Evolutionary conservation across 2,329 filamentous ascomycete species (phyloP).

Genomic region (Zalaria sp.): DNA sequence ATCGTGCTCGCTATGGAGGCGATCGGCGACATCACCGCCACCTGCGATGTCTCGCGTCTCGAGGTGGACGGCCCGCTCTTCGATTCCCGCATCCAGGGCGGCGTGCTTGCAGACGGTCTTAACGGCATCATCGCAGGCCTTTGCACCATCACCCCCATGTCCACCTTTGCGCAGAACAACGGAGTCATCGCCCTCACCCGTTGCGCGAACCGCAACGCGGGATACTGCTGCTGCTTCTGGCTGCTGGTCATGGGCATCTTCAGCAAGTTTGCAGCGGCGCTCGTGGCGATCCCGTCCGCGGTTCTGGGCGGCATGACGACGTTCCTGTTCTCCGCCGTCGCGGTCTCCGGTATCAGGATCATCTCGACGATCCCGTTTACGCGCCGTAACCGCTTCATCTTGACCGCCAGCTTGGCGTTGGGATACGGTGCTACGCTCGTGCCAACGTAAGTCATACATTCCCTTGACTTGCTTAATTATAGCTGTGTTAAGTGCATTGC

Average conservation of each 20-base stretch:
- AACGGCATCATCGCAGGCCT: constrained; percentile 63
- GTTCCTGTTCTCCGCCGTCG: constrained; percentile 65
- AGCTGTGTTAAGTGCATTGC: too few species aligned
- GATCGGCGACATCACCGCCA: constrained; percentile 56
- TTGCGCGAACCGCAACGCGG: constrained; percentile 68
- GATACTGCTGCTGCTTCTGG: constrained; percentile 65
- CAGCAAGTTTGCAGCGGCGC: constrained; percentile 66
- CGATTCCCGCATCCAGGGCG: constrained; percentile 66
- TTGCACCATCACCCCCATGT: constrained; percentile 69
- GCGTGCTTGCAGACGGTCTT: constrained; percentile 62
- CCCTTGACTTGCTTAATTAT: too few species aligned
- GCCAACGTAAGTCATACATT: constrained; percentile 19
- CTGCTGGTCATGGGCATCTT: constrained; percentile 70
- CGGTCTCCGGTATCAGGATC: constrained; percentile 65
- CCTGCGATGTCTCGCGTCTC: constrained; percentile 64
- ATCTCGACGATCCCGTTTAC: constrained; percentile 59
- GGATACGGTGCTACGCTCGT: constrained; percentile 46
- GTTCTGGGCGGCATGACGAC: constrained; percentile 46
- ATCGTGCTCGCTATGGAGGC: constrained; percentile 66
- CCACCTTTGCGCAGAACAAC: constrained; percentile 72
- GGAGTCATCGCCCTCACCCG: constrained; percentile 71
- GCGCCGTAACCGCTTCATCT: constrained; percentile 68
- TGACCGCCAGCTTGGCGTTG: constrained; percentile 59
- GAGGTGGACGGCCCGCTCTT: constrained; percentile 59
- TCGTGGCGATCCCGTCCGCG: constrained; percentile 55